Evolutionary conservation across 2,329 filamentous ascomycete genomes (phyloP).

Genomic region (Cadophora sp.): DNA sequence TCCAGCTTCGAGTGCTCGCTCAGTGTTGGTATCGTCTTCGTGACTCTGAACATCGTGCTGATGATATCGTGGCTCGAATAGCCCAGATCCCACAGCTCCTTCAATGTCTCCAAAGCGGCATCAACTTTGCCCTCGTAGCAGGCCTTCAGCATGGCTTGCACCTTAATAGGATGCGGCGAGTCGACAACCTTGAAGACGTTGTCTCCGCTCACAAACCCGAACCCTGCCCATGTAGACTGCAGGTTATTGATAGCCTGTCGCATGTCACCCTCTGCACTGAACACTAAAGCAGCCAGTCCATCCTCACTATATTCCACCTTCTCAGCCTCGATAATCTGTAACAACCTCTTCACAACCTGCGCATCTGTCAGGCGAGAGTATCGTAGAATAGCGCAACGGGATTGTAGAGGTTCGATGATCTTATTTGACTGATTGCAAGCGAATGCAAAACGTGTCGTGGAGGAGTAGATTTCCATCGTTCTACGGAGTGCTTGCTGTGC

Average conservation of each 20-base stretch:
- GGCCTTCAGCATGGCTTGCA: conserved; percentile 97
- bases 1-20: conserved; percentile 96
- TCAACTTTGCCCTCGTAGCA: conserved; percentile 94
- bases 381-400: conserved; percentile 91
- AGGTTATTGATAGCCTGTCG: conserved; percentile 98
- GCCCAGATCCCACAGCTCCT: conserved; percentile 91
- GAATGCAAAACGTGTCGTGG: conserved; percentile 95
- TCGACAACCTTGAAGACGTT: conserved; percentile 99
- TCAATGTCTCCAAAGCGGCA: conserved; percentile 81
- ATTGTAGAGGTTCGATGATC: conserved; percentile 99
- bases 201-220: conserved; percentile 95
- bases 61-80: conserved; percentile 99
- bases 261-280: conserved; percentile 98
- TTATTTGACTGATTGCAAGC: conserved; percentile 99
- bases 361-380: conserved; percentile 92
- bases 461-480: conserved; percentile 99
- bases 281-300: conserved; percentile 93
- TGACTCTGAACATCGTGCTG: conserved; percentile 98
- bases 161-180: conserved; percentile 95
- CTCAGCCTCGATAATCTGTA: conserved; percentile 94
- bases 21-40: conserved; percentile 90
- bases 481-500: conserved; percentile 93
- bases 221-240: conserved; percentile 90
- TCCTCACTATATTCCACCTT: conserved; percentile 91
- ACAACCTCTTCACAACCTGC: conserved; percentile 87